Base-by-base conservation (phyloP, 768 basidiomycete genomes). In the Sporobolomyces pararoseus region DNA sequence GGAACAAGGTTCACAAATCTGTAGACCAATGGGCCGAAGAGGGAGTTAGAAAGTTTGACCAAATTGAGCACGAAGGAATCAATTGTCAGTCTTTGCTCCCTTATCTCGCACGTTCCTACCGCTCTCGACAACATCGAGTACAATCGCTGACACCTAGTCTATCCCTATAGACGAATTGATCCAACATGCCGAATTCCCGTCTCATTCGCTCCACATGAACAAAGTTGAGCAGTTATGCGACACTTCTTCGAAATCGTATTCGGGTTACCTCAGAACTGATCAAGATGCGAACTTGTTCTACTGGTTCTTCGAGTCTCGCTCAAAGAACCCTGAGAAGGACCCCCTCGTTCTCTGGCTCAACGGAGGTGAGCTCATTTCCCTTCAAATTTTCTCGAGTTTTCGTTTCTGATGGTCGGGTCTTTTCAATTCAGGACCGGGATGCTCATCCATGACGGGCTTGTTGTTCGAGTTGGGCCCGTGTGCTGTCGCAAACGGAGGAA, bases 391-490 rank as follows among this genome's bases (percentile, higher is more conserved):
- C 59, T 21, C 19, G 32, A 23, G 6, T 37, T 6, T 23, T 42
- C 32, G 39, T 34, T 25, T 5, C n/a, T 37, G 4, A 47, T 29
- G 29, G 1, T 14, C 35, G 10, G 19, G 49, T 7, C 27, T 9
- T 32, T 27, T 32, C 42, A 35, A 25, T 61, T 31, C 64, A 27
- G 76, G 76, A 32, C 75, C 78, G 1, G 78, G 78, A 21, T 78
- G 78, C 71, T 76, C 75, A 21, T 74, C 74, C 7, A 74, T 75
- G 29, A 89, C 90, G 1, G 94, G 94, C 14, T 84, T 96, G 29
- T 82, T 98, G 21, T 91, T 95, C 75, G 93, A 97, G 77, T 86
- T 95, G 27, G 95, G 95, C 0, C 93, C 95, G 0, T 97, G 95
- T 80, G 81, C 80, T 35, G 83, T 97, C 70, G 80, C 84, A 23